phyloP scores from a whole-genome alignment of 345 rosid species.

The Salix caprea region DNA sequence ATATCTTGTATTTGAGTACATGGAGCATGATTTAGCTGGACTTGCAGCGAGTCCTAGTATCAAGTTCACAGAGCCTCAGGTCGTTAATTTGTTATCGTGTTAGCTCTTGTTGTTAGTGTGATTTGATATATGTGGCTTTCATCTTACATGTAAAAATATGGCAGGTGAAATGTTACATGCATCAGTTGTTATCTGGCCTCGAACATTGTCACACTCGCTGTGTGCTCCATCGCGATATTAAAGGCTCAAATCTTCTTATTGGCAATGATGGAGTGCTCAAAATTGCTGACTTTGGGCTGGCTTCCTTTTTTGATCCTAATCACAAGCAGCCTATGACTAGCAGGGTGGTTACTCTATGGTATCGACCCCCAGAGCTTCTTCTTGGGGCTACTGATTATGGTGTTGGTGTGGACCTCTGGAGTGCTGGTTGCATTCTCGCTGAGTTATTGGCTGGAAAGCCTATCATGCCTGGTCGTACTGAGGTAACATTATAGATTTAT shows the following conservation, averaged over 20 bases:
- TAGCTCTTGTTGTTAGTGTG: background rate
- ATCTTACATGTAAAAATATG: background rate
- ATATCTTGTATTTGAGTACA: constrained; percentile 31
- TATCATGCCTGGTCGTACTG: constrained; percentile 36
- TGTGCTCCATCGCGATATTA: constrained; percentile 32
- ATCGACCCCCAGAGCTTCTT: constrained; percentile 32
- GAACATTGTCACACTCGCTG: constrained; percentile 27
- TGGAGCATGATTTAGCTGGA: constrained; percentile 36
- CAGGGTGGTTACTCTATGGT: constrained; percentile 34
- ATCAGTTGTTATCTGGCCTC: constrained; percentile 30
- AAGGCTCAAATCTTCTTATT: constrained; percentile 35
- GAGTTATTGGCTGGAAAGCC: constrained; percentile 32
- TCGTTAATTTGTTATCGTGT: background rate
- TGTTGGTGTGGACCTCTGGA: constrained; percentile 35
- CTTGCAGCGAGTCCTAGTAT: constrained; percentile 26
- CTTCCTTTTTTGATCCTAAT: constrained; percentile 30
- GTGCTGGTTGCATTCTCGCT: constrained; percentile 40
- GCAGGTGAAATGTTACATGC: constrained; percentile 34
- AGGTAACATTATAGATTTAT: constrained; percentile 6
- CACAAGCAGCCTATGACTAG: constrained; percentile 37
- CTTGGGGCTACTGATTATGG: constrained; percentile 32
- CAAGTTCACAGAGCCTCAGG: constrained; percentile 34
- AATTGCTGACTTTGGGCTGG: constrained; percentile 34
- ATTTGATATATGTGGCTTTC: background rate
- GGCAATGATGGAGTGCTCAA: constrained; percentile 31